Base-by-base conservation (phyloP, 177 flowering plant genomes). In the Telopea speciosissima region DNA sequence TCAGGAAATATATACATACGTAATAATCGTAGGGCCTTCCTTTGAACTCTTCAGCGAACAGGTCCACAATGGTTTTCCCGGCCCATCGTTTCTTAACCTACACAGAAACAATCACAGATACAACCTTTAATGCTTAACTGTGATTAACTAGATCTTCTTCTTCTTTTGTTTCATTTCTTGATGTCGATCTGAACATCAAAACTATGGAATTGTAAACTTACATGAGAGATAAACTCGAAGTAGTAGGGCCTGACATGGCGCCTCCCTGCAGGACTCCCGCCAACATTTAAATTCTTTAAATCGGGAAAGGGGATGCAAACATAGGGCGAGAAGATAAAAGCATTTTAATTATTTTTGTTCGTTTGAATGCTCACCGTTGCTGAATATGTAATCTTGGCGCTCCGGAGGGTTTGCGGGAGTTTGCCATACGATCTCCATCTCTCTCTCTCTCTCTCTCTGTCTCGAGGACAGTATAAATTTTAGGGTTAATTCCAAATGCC, bases 201-300 rank as follows among this genome's bases (percentile, higher is more conserved):
- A 49, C 13, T 6, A 49, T 44, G 54, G 19, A 16, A 49, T 49
- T 0, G 54, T 49, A 21, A 1, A 72, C 76, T 71, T 72, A 93
- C 97, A 79, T 93, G 93, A 74, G 89, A 81, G 70, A 92, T 88
- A 87, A 90, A 94, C 86, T 94, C 97, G 83, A 94, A 94, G 86
- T 90, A 86, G 83, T 94, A 94, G 1, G 98, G 98, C 61, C 78
- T 86, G 26, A 90, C 98, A 36, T 85, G 84, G 66, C 98, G 91
- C 79, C 83, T 84, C 49, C 98, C 98, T 92, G 89, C 74, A 68
- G 8, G 66, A 49, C 74, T 68, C 78, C 80, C 72, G 74, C 79
- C 77, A 76, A 71, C 72, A 68, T n/a, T 22, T 3, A 68, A 65
- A 33, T 64, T 10, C 8, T 63, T 36, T 36, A 8, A 36, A 36